These are phyloP conservation scores for Boletus patriciae DNA, from an alignment of 768 basidiomycete species.

Conservation along the genomic window DNA sequence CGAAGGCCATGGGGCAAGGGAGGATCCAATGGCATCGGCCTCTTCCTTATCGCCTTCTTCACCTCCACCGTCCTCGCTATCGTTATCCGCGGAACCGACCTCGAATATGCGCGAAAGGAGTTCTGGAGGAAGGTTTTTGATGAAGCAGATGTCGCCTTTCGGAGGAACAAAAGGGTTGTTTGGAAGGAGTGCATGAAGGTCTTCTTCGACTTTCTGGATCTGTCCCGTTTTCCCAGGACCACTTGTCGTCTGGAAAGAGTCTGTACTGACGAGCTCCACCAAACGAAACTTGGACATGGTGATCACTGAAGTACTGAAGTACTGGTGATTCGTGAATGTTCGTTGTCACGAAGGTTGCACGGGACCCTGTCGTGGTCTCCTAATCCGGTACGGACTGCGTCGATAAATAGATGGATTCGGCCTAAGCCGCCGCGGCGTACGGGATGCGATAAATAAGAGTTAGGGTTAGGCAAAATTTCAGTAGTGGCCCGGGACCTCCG, in stretches of 20 bases:
- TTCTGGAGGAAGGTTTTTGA: conserved; percentile 57
- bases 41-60: conserved; percentile 3
- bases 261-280: too few species aligned
- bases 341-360: too few species aligned
- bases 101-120: conserved; percentile 57
- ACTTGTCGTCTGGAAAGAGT: neutral
- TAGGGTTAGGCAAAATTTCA: too few species aligned
- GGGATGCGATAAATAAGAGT: too few species aligned
- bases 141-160: conserved; percentile 40
- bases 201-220: neutral
- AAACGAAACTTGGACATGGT: too few species aligned
- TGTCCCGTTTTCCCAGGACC: conserved; percentile 8
- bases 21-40: conserved; percentile 5
- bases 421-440: too few species aligned
- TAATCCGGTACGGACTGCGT: too few species aligned
- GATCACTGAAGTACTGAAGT: too few species aligned
- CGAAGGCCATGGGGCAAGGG: conserved; percentile 17
- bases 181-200: conserved; percentile 28
- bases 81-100: conserved; percentile 41
- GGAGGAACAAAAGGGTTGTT: conserved; percentile 53
- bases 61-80: conserved; percentile 22
- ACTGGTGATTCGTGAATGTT: too few species aligned
- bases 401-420: too few species aligned
- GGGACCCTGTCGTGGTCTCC: too few species aligned
- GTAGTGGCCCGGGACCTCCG: too few species aligned